Conservation (phyloP, 1,139 yeast genomes). For the Magnusiomyces sp. region DNA sequence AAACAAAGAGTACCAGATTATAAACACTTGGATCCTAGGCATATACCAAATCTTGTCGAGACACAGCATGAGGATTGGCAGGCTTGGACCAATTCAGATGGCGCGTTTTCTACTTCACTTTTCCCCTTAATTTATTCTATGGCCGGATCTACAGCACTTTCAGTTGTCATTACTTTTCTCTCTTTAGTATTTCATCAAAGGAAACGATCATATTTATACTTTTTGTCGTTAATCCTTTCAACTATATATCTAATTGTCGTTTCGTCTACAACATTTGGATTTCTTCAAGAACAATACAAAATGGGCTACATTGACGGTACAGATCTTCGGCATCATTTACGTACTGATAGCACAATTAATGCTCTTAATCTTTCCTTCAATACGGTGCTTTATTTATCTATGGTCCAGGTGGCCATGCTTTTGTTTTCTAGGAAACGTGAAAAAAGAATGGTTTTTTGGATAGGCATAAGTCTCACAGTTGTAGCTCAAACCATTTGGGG, state of each 20-base stretch:
- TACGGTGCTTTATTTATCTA: constrained; percentile 56
- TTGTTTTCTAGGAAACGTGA: constrained; percentile 64
- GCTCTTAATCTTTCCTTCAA: constrained; percentile 55
- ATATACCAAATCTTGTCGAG: background rate
- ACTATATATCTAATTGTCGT: constrained; percentile 39
- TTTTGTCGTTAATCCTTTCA: constrained; percentile 19
- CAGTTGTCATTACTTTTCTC: constrained; percentile 54
- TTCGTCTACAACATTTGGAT: constrained; percentile 41
- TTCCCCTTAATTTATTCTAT: constrained; percentile 49
- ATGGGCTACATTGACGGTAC: constrained; percentile 46
- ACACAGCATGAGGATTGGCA: constrained; percentile 3
- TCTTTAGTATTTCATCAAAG: constrained; percentile 38
- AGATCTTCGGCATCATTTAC: constrained; percentile 39
- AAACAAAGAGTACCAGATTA: too few species aligned
- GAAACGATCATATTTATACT: constrained; percentile 37
- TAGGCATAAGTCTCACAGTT: constrained; percentile 52
- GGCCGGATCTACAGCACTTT: constrained; percentile 56
- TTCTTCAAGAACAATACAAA: constrained; percentile 41
- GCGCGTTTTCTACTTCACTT: constrained; percentile 5
- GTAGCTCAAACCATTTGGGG: constrained; percentile 66
- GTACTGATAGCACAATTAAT: constrained; percentile 37
- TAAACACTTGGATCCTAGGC: background rate
- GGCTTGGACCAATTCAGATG: constrained; percentile 6
- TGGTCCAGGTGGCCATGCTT: constrained; percentile 68
- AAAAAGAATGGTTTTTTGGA: constrained; percentile 52